phyloP scores from a whole-genome alignment of 2,329 filamentous ascomycete genomes.

The Dactylonectria macrodidyma region DNA sequence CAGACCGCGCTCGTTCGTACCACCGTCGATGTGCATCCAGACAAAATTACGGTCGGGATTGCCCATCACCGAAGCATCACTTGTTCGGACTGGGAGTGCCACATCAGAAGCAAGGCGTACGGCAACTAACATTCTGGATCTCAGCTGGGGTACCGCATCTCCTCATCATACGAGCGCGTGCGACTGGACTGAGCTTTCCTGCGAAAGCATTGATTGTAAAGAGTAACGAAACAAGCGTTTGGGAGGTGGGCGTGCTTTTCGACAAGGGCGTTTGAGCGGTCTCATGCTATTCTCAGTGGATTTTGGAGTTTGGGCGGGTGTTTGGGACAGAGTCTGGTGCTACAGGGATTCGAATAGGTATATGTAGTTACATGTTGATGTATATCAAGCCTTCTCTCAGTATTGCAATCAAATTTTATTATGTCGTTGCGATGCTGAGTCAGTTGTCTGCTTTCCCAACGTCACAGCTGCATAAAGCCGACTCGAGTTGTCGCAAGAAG shows the following conservation, averaged over 20 bases:
- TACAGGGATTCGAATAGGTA: background rate
- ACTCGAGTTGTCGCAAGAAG: slow-evolving; percentile 17
- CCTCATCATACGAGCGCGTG: background rate
- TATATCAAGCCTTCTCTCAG: background rate
- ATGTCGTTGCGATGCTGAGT: background rate
- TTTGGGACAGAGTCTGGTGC: background rate
- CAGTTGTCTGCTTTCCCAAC: background rate
- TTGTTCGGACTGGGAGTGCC: background rate
- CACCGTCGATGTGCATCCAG: background rate
- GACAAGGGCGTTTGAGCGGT: background rate
- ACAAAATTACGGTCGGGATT: background rate
- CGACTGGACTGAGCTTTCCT: slow-evolving; percentile 1
- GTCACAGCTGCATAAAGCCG: slow-evolving; percentile 19
- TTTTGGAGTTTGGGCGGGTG: background rate
- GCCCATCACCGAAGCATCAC: background rate
- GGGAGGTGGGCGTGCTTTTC: background rate
- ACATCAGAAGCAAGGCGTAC: background rate
- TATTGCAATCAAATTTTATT: no score
- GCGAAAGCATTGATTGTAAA: background rate
- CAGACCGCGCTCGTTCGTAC: background rate
- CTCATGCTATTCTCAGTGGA: background rate
- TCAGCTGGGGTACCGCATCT: slow-evolving; percentile 8
- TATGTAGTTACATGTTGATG: background rate
- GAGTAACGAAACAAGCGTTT: background rate
- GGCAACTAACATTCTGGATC: background rate